Base-by-base conservation (phyloP, 148 eudicot species). In the Silene latifolia region DNA sequence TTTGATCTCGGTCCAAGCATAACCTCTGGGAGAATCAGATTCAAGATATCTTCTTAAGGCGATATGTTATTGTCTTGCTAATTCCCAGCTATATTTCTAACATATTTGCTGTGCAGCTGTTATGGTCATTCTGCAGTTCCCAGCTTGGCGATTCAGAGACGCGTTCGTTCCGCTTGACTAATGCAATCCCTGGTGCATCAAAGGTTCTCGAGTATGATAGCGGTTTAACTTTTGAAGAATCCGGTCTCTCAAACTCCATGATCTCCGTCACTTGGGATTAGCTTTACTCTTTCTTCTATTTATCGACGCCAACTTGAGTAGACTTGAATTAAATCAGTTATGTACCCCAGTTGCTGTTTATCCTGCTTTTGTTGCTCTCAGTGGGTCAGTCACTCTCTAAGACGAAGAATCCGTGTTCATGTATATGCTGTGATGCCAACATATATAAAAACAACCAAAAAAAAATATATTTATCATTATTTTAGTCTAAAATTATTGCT, bases 201-300 rank as follows among this genome's bases (percentile, higher is more conserved):
- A 89, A 86, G 68, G 72, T 75, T 42, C 78, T 92, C 71, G 96
- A 91, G 10, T 94, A 80, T 48, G 87, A 88, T 57, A 82, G 72
- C 72, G 80, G 72, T 17, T 71, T 88, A 58, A 90, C 90, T 7
- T 85, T 94, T 71, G 91, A 79, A 32, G 89, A 94, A 62, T 91
- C 98, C 0, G 98, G 97, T 58, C 88, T 94, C 10, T 84, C 93
- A 21, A 94, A 94, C 85, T 90, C 98, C 7, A 94, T 91, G 93
- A 81, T 92, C 77, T 91, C 88, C 0, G 92, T 94, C 60, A 85
- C 97, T 20, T 89, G 96, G 97, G 91, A 88, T 72, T 80, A 77
- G 53, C 63, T 18, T 39, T 42, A 47, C 23, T 9, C 12, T 42
- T 67, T 67, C 4, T 32, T 67, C 19, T 2, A 19, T 67, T 67